Evolutionary conservation across 2,329 filamentous ascomycete genomes (phyloP).

Genomic region (Pseudopyricularia cyperi): DNA sequence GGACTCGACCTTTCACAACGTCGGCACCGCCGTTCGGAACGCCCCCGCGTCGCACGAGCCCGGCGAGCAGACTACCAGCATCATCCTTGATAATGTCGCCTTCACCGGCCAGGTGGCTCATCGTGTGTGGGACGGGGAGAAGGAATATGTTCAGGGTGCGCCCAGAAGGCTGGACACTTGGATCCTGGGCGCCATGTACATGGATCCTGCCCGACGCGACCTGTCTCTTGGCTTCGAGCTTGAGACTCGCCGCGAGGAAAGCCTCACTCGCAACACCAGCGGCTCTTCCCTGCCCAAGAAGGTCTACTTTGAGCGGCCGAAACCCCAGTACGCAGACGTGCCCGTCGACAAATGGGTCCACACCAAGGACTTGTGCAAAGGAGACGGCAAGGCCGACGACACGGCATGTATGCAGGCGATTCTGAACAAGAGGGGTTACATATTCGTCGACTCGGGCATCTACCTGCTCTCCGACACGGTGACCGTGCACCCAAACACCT

Average conservation of each 20-base stretch:
- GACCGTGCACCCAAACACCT: slow-evolving; percentile 42
- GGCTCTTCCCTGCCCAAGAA: neutral
- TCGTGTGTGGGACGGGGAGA: slow-evolving; percentile 77
- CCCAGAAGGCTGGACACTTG: slow-evolving; percentile 48
- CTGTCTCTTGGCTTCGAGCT: slow-evolving; percentile 1
- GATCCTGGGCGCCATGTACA: neutral
- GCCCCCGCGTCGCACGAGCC: neutral
- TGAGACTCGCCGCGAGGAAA: neutral
- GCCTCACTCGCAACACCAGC: neutral
- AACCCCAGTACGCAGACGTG: slow-evolving; percentile 35
- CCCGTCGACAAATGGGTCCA: slow-evolving; percentile 48
- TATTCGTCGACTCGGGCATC: slow-evolving; percentile 8
- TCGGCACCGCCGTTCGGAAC: neutral
- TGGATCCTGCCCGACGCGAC: neutral
- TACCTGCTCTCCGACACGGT: slow-evolving; percentile 34
- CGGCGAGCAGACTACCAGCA: neutral
- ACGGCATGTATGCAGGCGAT: slow-evolving; percentile 31
- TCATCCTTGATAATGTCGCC: slow-evolving; percentile 1
- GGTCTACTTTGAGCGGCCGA: slow-evolving; percentile 24
- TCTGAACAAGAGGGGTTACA: neutral
- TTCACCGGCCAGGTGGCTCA: neutral
- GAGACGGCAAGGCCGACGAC: slow-evolving; percentile 41
- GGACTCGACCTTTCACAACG: slow-evolving; percentile 22
- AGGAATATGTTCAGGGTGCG: slow-evolving; percentile 96
- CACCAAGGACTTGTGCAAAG: slow-evolving; percentile 35